Evolutionary conservation across 805 yeast genomes (phyloP).

Genomic region (Wickerhamiella vanderwaltii): DNA sequence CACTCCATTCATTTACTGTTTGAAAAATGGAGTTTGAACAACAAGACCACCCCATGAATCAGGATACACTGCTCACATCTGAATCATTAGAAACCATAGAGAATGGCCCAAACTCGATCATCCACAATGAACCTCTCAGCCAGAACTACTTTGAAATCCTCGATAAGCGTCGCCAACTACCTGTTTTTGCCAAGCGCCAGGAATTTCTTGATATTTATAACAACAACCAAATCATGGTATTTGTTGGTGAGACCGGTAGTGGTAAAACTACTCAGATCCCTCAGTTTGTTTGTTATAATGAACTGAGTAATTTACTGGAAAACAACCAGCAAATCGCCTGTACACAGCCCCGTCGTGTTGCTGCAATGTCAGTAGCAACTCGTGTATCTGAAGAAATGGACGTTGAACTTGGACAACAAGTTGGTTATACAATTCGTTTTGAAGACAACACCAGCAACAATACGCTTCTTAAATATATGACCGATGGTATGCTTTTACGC

Average conservation of each 20-base stretch:
- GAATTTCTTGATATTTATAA: slow-evolving; percentile 81
- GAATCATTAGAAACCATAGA: slow-evolving; percentile 1
- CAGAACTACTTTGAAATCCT: slow-evolving; percentile 67
- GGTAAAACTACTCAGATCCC: slow-evolving; percentile 99
- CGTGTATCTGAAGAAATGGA: slow-evolving; percentile 98
- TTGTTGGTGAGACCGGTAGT: slow-evolving; percentile 98
- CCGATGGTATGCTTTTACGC: slow-evolving; percentile 95
- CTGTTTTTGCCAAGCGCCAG: slow-evolving; percentile 86
- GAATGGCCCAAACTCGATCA: slow-evolving; percentile 46
- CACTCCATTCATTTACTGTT: too few species aligned
- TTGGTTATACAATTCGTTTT: slow-evolving; percentile 89
- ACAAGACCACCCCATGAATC: too few species aligned
- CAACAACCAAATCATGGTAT: slow-evolving; percentile 84
- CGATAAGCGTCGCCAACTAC: slow-evolving; percentile 68
- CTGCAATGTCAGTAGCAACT: slow-evolving; percentile 86
- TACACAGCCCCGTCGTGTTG: slow-evolving; percentile 85
- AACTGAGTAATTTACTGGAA: slow-evolving; percentile 61
- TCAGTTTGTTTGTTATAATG: slow-evolving; percentile 86
- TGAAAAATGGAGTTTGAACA: too few species aligned
- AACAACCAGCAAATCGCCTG: slow-evolving; percentile 80
- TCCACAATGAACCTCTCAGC: slow-evolving; percentile 55
- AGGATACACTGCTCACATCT: too few species aligned
- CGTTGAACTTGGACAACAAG: slow-evolving; percentile 82
- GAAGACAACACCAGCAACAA: slow-evolving; percentile 74
- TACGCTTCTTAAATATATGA: slow-evolving; percentile 88